Percentiles rank a stretch among this genome's conserved stretches.
Evolutionary conservation across 768 basidiomycete genomes (phyloP).

Genomic region (Cyclocybe aegerita): DNA sequence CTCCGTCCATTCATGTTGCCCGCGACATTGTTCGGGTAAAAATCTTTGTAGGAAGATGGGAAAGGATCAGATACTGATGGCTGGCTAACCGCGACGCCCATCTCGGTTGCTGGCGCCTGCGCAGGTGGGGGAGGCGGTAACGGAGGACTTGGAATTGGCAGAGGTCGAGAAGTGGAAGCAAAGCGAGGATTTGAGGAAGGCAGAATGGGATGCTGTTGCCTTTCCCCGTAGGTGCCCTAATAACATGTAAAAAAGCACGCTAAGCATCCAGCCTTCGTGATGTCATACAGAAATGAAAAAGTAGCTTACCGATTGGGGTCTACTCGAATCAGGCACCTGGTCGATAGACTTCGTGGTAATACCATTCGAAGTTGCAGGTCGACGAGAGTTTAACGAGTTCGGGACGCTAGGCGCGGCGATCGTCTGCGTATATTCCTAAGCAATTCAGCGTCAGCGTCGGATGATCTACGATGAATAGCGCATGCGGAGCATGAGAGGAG

Average conservation of each 20-base stretch:
- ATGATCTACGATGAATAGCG: background rate
- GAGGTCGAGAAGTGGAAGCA: constrained; percentile 3
- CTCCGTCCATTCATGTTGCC: constrained; percentile 1
- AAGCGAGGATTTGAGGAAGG: constrained; percentile 8
- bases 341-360: constrained; percentile 15
- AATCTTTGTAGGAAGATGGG: constrained; percentile 18
- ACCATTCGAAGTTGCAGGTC: constrained; percentile 9
- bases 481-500: background rate
- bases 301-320: constrained; percentile 24
- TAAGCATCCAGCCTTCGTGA: constrained; percentile 11
- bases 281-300: constrained; percentile 19
- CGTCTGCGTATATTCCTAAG: constrained; percentile 18
- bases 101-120: constrained; percentile 11
- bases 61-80: constrained; percentile 8
- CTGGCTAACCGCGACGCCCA: constrained; percentile 17
- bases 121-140: constrained; percentile 6
- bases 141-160: constrained; percentile 8
- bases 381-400: constrained; percentile 10
- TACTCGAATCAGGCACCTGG: constrained; percentile 16
- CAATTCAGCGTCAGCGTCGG: background rate
- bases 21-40: constrained; percentile 15
- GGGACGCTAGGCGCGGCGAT: constrained; percentile 15
- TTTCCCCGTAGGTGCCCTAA: constrained; percentile 15
- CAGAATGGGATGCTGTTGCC: constrained; percentile 6
- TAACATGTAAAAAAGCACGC: constrained; percentile 3